phyloP scores from a whole-genome alignment of 257 asterid genomes.

The Penstemon newberryi region DNA sequence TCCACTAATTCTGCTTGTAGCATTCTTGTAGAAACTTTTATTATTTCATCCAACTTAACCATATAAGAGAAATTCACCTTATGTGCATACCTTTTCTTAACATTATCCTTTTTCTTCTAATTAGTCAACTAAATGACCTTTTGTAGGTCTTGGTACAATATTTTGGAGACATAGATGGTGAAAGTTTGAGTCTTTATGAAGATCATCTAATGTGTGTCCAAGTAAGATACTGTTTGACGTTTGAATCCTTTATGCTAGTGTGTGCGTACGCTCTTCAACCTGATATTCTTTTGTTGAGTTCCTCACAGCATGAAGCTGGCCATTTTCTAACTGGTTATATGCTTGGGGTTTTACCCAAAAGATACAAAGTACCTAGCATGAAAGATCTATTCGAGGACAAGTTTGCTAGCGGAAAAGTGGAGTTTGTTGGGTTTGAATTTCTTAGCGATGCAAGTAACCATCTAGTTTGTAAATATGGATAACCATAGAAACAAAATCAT shows the following conservation, averaged over 20 bases:
- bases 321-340: constrained; percentile 74
- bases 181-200: constrained; percentile 31
- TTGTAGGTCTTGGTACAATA: constrained; percentile 38
- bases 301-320: constrained; percentile 80
- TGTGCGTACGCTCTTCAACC: background rate
- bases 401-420: constrained; percentile 57
- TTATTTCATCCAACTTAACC: constrained; percentile 2
- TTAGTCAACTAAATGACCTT: constrained; percentile 6
- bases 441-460: constrained; percentile 53
- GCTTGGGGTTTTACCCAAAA: constrained; percentile 69
- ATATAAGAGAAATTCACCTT: background rate
- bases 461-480: constrained; percentile 7
- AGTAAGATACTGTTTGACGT: constrained; percentile 38
- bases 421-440: constrained; percentile 65
- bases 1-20: background rate
- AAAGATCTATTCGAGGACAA: constrained; percentile 55
- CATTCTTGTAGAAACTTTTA: background rate
- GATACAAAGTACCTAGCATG: constrained; percentile 58
- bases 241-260: background rate
- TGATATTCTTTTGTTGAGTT: constrained; percentile 5
- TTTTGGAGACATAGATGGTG: constrained; percentile 31
- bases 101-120: constrained; percentile 15
- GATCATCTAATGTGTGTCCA: constrained; percentile 56
- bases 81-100: background rate
- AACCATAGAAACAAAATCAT: background rate